phyloP scores from a whole-genome alignment of 345 rosid genomes.

The Corchorus capsularis region DNA sequence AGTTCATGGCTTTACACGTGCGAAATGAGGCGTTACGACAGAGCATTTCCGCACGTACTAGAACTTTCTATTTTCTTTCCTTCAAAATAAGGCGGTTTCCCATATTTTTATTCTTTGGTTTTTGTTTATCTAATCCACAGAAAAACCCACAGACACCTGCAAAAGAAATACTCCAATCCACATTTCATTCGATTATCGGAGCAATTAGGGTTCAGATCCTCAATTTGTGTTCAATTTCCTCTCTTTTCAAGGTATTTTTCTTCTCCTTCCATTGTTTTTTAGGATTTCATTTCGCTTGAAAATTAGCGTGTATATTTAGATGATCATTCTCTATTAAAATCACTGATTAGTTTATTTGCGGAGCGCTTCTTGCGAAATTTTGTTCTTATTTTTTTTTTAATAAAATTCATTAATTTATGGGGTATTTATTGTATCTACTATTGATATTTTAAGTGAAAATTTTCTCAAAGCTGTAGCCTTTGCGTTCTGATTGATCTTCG shows the following conservation, averaged over 20 bases:
- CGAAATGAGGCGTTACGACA: neutral
- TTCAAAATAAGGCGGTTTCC: neutral
- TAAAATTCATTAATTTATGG: no score
- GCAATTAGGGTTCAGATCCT: slow-evolving; percentile 3
- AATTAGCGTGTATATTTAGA: neutral
- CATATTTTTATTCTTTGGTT: no score
- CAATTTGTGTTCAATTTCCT: neutral
- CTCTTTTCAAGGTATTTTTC: neutral
- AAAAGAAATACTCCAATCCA: neutral
- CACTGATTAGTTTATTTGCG: neutral
- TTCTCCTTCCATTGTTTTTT: neutral
- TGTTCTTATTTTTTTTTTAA: neutral
- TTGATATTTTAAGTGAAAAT: neutral
- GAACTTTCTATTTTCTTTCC: neutral
- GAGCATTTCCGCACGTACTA: neutral
- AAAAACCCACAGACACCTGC: neutral
- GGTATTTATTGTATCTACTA: neutral
- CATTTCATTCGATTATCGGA: neutral
- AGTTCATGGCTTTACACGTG: neutral
- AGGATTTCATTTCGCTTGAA: neutral
- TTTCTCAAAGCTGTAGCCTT: neutral
- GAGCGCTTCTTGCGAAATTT: neutral
- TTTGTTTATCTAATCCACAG: neutral
- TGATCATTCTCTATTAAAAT: neutral
- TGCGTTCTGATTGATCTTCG: no score